phyloP scores from a whole-genome alignment of 345 rosid genomes.

The Reutealis trisperma region DNA sequence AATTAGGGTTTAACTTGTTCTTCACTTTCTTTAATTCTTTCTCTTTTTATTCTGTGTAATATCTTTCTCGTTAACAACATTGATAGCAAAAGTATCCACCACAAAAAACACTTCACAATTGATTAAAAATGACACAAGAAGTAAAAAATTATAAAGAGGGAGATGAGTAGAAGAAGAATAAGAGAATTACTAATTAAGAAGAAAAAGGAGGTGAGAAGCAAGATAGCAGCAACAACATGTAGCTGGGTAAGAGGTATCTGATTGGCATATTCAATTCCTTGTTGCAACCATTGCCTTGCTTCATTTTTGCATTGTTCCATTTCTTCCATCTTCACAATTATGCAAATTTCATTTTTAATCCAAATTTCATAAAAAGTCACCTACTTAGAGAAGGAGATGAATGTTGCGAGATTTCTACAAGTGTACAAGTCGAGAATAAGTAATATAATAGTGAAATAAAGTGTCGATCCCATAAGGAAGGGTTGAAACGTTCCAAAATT shows the following conservation, averaged over 20 bases:
- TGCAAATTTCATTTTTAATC: not conserved
- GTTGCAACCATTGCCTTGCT: slow-evolving; percentile 47
- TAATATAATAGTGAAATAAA: too few relatives aligned
- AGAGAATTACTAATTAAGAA: slow-evolving; percentile 52
- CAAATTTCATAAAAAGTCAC: not conserved
- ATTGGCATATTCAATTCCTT: slow-evolving; percentile 46
- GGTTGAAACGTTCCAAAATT: too few relatives aligned
- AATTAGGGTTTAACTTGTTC: too few relatives aligned
- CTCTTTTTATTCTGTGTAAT: too few relatives aligned
- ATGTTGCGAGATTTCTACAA: too few relatives aligned
- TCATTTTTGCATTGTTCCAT: slow-evolving; percentile 59
- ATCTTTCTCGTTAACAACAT: too few relatives aligned
- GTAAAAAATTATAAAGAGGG: not conserved
- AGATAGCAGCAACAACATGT: slow-evolving; percentile 53
- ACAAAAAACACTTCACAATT: not conserved
- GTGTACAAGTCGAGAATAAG: too few relatives aligned
- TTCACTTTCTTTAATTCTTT: too few relatives aligned
- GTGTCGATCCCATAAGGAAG: too few relatives aligned
- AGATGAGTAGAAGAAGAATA: not conserved
- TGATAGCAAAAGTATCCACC: not conserved
- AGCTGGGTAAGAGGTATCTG: slow-evolving; percentile 65
- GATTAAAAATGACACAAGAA: not conserved
- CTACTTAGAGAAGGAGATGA: not conserved
- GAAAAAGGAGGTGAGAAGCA: slow-evolving; percentile 49
- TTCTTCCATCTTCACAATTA: slow-evolving; percentile 47